Evolutionary conservation across 306 rosid species (phyloP).

Genomic region (Alnus rubra): DNA sequence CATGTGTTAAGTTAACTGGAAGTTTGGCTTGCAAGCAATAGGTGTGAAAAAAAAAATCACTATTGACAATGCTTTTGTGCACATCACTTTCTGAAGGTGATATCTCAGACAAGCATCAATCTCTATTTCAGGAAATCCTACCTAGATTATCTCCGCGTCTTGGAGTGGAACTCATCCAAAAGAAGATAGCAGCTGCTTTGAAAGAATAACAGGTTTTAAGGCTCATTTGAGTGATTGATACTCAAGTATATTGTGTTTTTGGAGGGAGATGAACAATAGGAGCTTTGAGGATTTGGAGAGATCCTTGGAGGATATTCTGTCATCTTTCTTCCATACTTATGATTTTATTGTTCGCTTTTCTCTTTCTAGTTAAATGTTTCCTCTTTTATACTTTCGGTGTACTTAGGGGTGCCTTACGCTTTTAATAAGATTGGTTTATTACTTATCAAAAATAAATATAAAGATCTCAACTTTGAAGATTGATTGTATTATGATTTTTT

Average conservation of each 20-base stretch:
- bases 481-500: background rate
- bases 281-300: too few species aligned
- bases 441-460: background rate
- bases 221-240: slow-evolving; percentile 3
- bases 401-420: too few species aligned
- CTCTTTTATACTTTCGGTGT: too few species aligned
- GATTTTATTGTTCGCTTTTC: too few species aligned
- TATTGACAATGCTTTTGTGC: background rate
- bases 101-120: slow-evolving; percentile 25
- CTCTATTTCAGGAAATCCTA: slow-evolving; percentile 59
- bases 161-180: slow-evolving; percentile 82
- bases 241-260: background rate
- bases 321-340: too few species aligned
- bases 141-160: slow-evolving; percentile 87
- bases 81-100: slow-evolving; percentile 14
- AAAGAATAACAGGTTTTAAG: slow-evolving; percentile 36
- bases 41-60: background rate
- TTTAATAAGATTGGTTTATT: too few species aligned
- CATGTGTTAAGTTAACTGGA: background rate
- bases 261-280: too few species aligned
- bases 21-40: slow-evolving; percentile 4
- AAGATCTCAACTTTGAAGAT: background rate
- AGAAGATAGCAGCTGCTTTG: slow-evolving; percentile 76
- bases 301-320: too few species aligned
- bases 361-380: too few species aligned